These are phyloP conservation scores for Fonsecaea nubica DNA, from an alignment of 2,329 filamentous ascomycete genomes.

Conservation along the genomic window DNA sequence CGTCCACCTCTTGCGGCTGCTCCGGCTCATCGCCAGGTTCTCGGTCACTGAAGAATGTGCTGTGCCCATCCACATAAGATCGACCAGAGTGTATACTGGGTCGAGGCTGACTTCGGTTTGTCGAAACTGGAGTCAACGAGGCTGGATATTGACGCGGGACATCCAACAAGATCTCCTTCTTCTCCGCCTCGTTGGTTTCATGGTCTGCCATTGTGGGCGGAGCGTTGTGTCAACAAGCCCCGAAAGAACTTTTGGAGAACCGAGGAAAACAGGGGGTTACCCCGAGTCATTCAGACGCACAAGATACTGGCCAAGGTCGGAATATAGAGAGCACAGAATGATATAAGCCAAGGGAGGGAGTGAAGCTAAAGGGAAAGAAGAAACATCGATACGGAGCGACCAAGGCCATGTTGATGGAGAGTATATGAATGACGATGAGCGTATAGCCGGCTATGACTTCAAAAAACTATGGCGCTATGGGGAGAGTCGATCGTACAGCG, in stretches of 20 bases:
- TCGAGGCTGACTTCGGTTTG: constrained; percentile 23
- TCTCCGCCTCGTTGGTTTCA: constrained; percentile 4
- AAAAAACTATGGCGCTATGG: background rate
- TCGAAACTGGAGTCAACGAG: constrained; percentile 30
- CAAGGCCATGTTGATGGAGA: constrained; percentile 8
- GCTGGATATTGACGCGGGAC: constrained; percentile 8
- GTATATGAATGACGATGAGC: constrained; percentile 3
- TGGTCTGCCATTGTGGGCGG: constrained; percentile 10
- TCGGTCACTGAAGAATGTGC: constrained; percentile 30
- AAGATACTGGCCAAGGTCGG: constrained; percentile 2
- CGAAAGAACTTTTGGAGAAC: background rate
- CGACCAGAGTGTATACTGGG: constrained; percentile 30
- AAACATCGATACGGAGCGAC: background rate
- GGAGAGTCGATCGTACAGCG: constrained; percentile 2
- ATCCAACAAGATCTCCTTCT: constrained; percentile 23
- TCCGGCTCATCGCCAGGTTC: constrained; percentile 19
- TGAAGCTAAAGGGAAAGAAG: background rate
- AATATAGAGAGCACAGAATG: background rate
- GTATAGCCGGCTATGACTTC: constrained; percentile 14
- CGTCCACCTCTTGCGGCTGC: constrained; percentile 15
- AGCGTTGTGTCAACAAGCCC: background rate
- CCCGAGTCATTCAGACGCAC: background rate
- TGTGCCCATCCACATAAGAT: constrained; percentile 40
- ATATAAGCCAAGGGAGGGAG: background rate
- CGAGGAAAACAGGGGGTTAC: background rate